These are phyloP conservation scores for Arachis hypogaea DNA, from an alignment of 306 rosid genomes.

Conservation along the genomic window DNA sequence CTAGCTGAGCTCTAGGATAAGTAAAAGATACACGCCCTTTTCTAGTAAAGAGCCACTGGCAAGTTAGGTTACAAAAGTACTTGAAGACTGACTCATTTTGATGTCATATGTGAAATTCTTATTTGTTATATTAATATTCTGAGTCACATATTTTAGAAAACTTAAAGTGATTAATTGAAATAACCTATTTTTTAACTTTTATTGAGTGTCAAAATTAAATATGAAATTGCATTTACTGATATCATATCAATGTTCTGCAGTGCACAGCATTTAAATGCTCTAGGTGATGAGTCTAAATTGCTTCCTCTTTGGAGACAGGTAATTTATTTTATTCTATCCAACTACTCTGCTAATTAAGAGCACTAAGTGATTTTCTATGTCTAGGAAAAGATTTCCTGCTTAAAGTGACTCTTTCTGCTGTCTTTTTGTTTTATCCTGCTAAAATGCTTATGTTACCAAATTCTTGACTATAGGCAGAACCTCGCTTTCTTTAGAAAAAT, in stretches of 20 bases:
- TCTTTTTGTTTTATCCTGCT: slow-evolving; percentile 29
- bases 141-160: not conserved
- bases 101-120: slow-evolving; percentile 1
- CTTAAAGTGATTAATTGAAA: not conserved
- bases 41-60: not conserved
- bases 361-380: slow-evolving; percentile 20
- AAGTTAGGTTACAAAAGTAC: not conserved
- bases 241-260: slow-evolving; percentile 50
- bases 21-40: not conserved
- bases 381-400: slow-evolving; percentile 25
- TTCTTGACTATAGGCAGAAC: slow-evolving; percentile 80
- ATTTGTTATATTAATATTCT: slow-evolving; percentile 26
- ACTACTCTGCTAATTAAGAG: slow-evolving; percentile 17
- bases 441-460: slow-evolving; percentile 40
- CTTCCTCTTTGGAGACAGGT: slow-evolving; percentile 99
- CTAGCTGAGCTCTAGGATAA: not conserved
- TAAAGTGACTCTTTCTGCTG: slow-evolving; percentile 30
- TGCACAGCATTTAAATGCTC: slow-evolving; percentile 71
- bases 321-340: slow-evolving; percentile 35
- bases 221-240: slow-evolving; percentile 21
- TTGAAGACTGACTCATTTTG: not conserved
- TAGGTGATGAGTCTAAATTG: slow-evolving; percentile 82
- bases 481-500: slow-evolving; percentile 95
- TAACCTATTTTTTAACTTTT: not conserved
- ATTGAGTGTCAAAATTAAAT: slow-evolving; percentile 23